These are phyloP conservation scores for Phytophthora citrophthora DNA, from an alignment of 352 stramenopile genomes.

Conservation along the genomic window DNA sequence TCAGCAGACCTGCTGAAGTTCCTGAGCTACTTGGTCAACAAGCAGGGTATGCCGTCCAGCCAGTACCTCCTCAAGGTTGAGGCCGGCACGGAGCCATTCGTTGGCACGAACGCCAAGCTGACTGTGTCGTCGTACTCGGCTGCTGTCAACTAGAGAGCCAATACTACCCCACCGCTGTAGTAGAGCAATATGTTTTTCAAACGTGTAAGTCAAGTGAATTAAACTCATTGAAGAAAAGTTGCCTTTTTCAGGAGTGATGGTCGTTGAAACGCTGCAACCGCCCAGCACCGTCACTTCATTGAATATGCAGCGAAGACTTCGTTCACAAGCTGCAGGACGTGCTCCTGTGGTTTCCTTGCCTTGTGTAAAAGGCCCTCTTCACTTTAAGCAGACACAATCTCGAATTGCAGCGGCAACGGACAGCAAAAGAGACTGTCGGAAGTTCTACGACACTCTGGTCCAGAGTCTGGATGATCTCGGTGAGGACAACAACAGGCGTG, in stretches of 20 bases:
- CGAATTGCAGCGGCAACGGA: slow-evolving; percentile 5
- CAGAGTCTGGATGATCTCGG: not conserved
- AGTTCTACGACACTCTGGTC: not conserved
- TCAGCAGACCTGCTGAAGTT: slow-evolving; percentile 35
- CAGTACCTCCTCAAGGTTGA: slow-evolving; percentile 41
- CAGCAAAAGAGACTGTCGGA: not conserved
- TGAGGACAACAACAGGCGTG: slow-evolving; percentile 1
- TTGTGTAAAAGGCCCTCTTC: not conserved
- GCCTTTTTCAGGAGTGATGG: slow-evolving; percentile 26
- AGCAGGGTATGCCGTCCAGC: slow-evolving; percentile 26
- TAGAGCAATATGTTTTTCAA: slow-evolving; percentile 6
- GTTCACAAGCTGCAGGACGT: not conserved
- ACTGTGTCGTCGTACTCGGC: slow-evolving; percentile 36
- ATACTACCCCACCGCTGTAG: not conserved
- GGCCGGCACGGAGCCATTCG: slow-evolving; percentile 41
- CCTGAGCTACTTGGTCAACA: slow-evolving; percentile 30
- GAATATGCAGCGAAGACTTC: slow-evolving; percentile 10
- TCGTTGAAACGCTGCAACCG: slow-evolving; percentile 19
- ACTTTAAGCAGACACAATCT: slow-evolving; percentile 3
- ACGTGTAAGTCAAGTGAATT: slow-evolving; percentile 9
- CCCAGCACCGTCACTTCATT: not conserved
- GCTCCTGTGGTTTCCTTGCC: not conserved
- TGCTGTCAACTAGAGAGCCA: slow-evolving; percentile 23
- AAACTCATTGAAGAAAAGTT: slow-evolving; percentile 11
- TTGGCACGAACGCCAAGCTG: slow-evolving; percentile 36